Evolutionary conservation across 2,329 filamentous ascomycete genomes (phyloP).

Genomic region (Pseudogymnoascus sp.): DNA sequence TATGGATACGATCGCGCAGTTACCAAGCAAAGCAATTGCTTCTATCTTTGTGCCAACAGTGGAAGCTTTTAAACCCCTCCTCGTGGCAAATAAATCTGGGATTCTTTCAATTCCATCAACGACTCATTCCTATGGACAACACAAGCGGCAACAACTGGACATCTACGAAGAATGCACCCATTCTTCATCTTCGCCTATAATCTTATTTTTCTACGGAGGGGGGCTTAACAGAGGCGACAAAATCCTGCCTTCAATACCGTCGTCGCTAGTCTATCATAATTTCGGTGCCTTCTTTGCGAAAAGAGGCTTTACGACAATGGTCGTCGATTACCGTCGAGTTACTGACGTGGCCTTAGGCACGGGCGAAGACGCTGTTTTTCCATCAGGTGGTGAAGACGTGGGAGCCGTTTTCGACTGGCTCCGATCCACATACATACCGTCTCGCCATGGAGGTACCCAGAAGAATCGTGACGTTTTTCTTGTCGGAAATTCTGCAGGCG

Average conservation of each 20-base stretch:
- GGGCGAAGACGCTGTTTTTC: conserved; percentile 21
- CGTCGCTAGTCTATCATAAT: conserved; percentile 23
- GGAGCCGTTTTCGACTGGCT: conserved; percentile 19
- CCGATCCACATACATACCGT: conserved; percentile 9
- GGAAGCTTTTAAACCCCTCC: conserved; percentile 21
- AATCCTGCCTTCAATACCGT: conserved; percentile 14
- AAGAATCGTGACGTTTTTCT: conserved; percentile 21
- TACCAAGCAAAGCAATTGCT: conserved; percentile 11
- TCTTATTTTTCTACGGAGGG: conserved; percentile 26
- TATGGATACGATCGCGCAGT: background rate
- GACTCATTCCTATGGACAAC: conserved; percentile 21
- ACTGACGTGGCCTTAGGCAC: conserved; percentile 12
- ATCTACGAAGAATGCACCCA: conserved; percentile 17
- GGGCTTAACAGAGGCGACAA: conserved; percentile 24
- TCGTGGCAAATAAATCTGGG: conserved; percentile 17
- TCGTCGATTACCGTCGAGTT: conserved; percentile 25
- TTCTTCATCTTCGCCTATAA: conserved; percentile 18
- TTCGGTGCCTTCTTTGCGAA: conserved; percentile 24
- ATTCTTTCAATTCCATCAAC: conserved; percentile 20
- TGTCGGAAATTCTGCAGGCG: conserved; percentile 27
- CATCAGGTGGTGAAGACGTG: conserved; percentile 25
- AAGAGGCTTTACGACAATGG: conserved; percentile 20
- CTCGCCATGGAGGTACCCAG: background rate
- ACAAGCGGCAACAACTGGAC: conserved; percentile 25
- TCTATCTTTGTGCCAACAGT: conserved; percentile 19